phyloP scores from a whole-genome alignment of 2,329 filamentous ascomycete genomes.

The Aspergillaceae sp. region DNA sequence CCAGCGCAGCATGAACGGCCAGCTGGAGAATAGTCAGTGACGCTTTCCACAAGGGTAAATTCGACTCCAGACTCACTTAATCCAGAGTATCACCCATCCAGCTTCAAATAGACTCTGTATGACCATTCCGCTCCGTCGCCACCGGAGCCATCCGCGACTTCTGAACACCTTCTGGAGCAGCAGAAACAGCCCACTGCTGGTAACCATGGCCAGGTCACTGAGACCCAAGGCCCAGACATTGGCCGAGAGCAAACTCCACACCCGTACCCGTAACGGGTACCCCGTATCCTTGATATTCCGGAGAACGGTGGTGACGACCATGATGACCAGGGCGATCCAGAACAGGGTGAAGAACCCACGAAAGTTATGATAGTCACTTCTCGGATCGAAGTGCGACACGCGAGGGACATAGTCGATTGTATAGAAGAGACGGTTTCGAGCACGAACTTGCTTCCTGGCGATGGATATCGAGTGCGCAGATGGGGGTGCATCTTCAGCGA shows the following conservation, averaged over 20 bases:
- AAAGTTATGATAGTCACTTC: conserved; percentile 88
- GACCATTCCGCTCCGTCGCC: conserved; percentile 68
- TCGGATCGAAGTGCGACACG: conserved; percentile 90
- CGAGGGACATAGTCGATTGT: conserved; percentile 84
- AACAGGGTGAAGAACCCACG: conserved; percentile 96
- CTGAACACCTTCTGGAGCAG: conserved; percentile 65
- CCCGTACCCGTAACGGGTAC: conserved; percentile 71
- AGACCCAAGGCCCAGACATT: conserved; percentile 82
- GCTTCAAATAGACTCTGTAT: conserved; percentile 77
- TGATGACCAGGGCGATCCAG: conserved; percentile 93
- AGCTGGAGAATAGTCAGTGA: conserved; percentile 32
- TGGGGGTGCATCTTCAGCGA: conserved; percentile 84
- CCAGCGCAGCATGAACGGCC: conserved; percentile 81
- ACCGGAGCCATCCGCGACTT: conserved; percentile 52
- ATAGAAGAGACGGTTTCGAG: conserved; percentile 78
- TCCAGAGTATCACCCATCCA: conserved; percentile 73
- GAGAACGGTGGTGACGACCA: conserved; percentile 90
- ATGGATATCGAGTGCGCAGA: conserved; percentile 79
- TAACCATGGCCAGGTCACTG: conserved; percentile 78
- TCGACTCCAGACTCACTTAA: conserved; percentile 42
- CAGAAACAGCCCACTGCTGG: conserved; percentile 60
- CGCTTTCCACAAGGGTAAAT: neutral
- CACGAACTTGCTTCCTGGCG: conserved; percentile 73
- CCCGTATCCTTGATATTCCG: conserved; percentile 92
- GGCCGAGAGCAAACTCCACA: conserved; percentile 79